Conservation (phyloP, 2,329 filamentous ascomycete species). For the Exophiala sideris region DNA sequence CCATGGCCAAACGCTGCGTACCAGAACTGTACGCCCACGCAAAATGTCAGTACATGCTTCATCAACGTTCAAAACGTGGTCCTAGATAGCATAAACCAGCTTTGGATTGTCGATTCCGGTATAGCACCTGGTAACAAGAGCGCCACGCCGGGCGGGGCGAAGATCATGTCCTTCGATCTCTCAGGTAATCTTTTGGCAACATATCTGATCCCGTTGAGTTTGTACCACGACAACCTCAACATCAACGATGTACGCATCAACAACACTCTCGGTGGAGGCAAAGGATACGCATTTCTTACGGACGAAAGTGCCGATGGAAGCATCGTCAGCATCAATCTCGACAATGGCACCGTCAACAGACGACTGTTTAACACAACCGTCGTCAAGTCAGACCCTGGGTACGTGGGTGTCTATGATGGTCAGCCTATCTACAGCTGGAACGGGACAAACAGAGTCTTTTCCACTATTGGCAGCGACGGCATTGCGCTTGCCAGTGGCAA, state of each 20-base stretch:
- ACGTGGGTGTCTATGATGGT: slow-evolving; percentile 39
- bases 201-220: slow-evolving; percentile 36
- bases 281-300: slow-evolving; percentile 42
- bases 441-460: slow-evolving; percentile 33
- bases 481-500: slow-evolving; percentile 42
- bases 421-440: slow-evolving; percentile 37
- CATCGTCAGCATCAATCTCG: slow-evolving; percentile 40
- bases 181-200: slow-evolving; percentile 35
- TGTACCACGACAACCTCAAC: slow-evolving; percentile 37
- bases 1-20: slow-evolving; percentile 41
- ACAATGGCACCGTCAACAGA: slow-evolving; percentile 35
- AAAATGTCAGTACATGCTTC: slow-evolving; percentile 43
- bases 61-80: slow-evolving; percentile 48
- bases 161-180: slow-evolving; percentile 43
- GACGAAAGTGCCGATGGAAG: slow-evolving; percentile 39
- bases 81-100: slow-evolving; percentile 36
- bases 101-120: slow-evolving; percentile 44
- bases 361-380: slow-evolving; percentile 40
- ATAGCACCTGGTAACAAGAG: slow-evolving; percentile 33
- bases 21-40: slow-evolving; percentile 37
- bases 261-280: slow-evolving; percentile 37
- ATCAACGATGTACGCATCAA: slow-evolving; percentile 45
- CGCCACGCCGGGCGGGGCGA: slow-evolving; percentile 37
- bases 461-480: slow-evolving; percentile 35
- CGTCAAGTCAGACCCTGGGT: slow-evolving; percentile 38